Conservation (phyloP, 495 filamentous ascomycete species). For the Podospora australis region DNA sequence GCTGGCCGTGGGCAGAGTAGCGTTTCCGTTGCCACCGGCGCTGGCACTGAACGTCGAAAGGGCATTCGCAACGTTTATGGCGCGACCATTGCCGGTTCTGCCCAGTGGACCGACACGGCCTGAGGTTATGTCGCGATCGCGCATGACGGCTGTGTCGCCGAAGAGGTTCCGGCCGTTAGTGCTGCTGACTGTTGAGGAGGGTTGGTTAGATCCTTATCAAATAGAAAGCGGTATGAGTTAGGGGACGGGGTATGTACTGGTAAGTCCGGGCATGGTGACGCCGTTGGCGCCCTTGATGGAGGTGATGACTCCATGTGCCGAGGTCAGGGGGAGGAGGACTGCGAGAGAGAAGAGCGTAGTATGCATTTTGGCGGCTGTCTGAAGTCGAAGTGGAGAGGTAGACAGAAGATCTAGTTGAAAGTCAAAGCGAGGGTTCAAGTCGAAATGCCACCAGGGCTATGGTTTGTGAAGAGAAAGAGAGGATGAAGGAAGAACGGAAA, state of each 20-base stretch:
- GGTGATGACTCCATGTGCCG: constrained; percentile 46
- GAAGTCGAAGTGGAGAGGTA: background rate
- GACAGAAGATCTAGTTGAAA: background rate
- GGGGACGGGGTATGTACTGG: no score
- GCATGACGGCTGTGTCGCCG: constrained; percentile 50
- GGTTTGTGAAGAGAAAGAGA: background rate
- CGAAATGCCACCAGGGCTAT: constrained; percentile 24
- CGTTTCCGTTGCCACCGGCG: constrained; percentile 31
- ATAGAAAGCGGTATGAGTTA: no score
- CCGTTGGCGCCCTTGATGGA: constrained; percentile 48
- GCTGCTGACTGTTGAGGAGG: constrained; percentile 47
- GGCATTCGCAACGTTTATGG: constrained; percentile 43
- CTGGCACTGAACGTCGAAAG: constrained; percentile 36
- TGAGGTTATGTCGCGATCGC: constrained; percentile 37
- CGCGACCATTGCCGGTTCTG: constrained; percentile 50
- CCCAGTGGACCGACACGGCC: constrained; percentile 47
- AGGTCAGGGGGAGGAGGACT: constrained; percentile 22
- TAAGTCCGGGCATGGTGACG: constrained; percentile 49
- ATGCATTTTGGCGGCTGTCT: constrained; percentile 27
- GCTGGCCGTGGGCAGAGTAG: constrained; percentile 7
- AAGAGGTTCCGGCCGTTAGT: constrained; percentile 45
- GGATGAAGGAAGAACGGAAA: constrained; percentile 5
- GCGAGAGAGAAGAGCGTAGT: constrained; percentile 21
- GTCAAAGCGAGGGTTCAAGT: background rate
- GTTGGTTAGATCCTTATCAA: no score